Conservation (phyloP, 768 basidiomycete genomes). For the Exidia glandulosa region DNA sequence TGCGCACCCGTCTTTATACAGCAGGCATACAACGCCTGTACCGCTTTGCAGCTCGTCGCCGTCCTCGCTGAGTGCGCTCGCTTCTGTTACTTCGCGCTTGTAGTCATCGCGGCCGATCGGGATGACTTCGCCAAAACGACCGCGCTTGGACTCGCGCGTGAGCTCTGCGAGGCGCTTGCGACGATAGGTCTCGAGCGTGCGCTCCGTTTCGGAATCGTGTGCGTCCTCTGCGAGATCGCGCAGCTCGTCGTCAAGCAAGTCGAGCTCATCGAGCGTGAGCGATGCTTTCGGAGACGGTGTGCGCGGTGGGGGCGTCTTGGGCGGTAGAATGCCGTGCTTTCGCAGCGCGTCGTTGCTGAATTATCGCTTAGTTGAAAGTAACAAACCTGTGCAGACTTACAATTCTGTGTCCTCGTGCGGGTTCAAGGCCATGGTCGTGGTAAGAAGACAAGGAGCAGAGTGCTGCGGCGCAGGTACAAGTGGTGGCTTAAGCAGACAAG, state of each 20-base stretch:
- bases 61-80: conserved; percentile 59
- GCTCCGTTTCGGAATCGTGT: conserved; percentile 63
- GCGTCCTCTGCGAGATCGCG: conserved; percentile 62
- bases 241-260: conserved; percentile 52
- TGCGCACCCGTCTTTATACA: conserved; percentile 90
- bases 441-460: no score
- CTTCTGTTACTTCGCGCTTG: conserved; percentile 89
- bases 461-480: no score
- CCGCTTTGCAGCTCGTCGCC: conserved; percentile 53
- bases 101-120: conserved; percentile 92
- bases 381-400: conserved; percentile 33
- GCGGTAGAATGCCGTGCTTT: conserved; percentile 84
- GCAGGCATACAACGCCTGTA: conserved; percentile 86
- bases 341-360: conserved; percentile 85
- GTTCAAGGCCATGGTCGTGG: conserved; percentile 48
- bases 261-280: conserved; percentile 56
- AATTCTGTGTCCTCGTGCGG: conserved; percentile 94
- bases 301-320: conserved; percentile 52
- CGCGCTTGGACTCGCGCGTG: conserved; percentile 40
- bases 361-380: conserved; percentile 6
- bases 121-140: conserved; percentile 73
- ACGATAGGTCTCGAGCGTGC: conserved; percentile 56
- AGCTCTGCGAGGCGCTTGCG: conserved; percentile 57
- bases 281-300: conserved; percentile 77
- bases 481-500: no score